Percentiles rank a stretch among this genome's conserved stretches.
These are phyloP conservation scores for Rhodosporidiobolus sp. DNA, from an alignment of 768 basidiomycete species.

Conservation along the genomic window DNA sequence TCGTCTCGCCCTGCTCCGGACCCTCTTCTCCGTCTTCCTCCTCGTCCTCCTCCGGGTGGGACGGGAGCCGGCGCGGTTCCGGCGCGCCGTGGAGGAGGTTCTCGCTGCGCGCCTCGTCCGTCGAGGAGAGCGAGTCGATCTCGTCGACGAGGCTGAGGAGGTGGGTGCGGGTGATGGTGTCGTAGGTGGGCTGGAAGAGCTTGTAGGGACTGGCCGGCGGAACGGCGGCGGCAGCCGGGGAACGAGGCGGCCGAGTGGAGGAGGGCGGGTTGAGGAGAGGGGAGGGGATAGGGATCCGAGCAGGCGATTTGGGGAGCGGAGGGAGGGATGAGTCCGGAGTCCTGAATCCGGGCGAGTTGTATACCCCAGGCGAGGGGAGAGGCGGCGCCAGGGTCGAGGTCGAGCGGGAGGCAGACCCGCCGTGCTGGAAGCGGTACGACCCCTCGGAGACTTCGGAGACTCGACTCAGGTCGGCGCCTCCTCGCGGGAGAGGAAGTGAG, in stretches of 20 bases:
- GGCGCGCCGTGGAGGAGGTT: conserved; percentile 6
- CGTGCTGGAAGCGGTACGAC: too few relatives aligned
- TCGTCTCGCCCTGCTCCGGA: background rate
- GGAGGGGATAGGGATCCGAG: conserved; percentile 6
- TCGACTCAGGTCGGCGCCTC: background rate
- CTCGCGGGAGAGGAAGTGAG: too few relatives aligned
- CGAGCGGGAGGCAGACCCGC: background rate
- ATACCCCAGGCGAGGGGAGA: background rate
- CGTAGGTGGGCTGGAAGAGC: conserved; percentile 90
- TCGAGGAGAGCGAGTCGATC: conserved; percentile 57
- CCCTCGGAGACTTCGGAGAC: background rate
- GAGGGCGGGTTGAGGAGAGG: background rate
- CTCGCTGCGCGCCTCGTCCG: background rate
- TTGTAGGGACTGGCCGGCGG: conserved; percentile 31
- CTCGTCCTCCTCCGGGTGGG: background rate
- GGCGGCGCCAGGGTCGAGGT: conserved; percentile 2
- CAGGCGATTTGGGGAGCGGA: background rate
- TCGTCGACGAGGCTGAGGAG: conserved; percentile 91
- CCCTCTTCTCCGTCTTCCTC: background rate
- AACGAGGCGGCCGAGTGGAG: background rate
- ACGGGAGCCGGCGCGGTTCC: background rate
- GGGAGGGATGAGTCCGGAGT: conserved; percentile 27
- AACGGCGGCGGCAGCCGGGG: background rate
- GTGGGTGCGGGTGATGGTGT: conserved; percentile 92
- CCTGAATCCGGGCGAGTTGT: background rate